Evolutionary conservation across 495 filamentous ascomycete genomes (phyloP), one percentile per base, ranked within the genome.

Genomic region (Podospora appendiculata): DNA sequence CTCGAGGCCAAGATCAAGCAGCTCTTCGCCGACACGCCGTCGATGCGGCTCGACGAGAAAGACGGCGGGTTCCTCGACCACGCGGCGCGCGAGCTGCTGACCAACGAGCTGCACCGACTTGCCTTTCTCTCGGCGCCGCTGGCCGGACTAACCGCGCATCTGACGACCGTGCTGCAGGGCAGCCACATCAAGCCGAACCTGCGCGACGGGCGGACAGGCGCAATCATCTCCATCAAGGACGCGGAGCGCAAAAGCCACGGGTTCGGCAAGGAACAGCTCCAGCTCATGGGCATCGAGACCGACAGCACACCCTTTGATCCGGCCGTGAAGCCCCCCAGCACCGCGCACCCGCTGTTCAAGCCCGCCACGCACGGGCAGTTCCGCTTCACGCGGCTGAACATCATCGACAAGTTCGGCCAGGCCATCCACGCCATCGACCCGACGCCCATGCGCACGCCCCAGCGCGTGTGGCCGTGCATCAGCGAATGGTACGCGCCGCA

Each of bases 341-440:
- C 2, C 25, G 32, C n/a, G 1, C 12, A 48, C 19, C 10, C 25
- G 18, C 57, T 64, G 0, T 75, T 79, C 51, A 76, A 77, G 56
- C 69, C 69, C 1, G 71, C 60, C 14, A 75, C 71, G 0, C 76
- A 79, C 53, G 75, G 76, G 5, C 76, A 78, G 47, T 57, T 75
- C 65, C 67, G 47, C 34, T 73, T 81, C 54, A 61, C 60, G 1
- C 68, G 67, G 25, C 53, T 82, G 13, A 79, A 79, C 38, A 51
- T 79, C 32, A 55, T 80, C 32, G 77, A 80, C 56, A 78, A 78
- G 51, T 79, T 80, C 41, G 77, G 78, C 0, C 76, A 79, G 51
- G 70, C 61, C 1, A 55, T 74, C 11, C 17, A 32, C 32, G 70
- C 65, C 9, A 67, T 74, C 12, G 63, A 72, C 35, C 64, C 67